A percentile compares a stretch with the other conserved stretches of the same genome.
These are phyloP conservation scores for Marasmius tenuissimus DNA, from an alignment of 1,284 basidiomycete genomes.

Conservation along the genomic window DNA sequence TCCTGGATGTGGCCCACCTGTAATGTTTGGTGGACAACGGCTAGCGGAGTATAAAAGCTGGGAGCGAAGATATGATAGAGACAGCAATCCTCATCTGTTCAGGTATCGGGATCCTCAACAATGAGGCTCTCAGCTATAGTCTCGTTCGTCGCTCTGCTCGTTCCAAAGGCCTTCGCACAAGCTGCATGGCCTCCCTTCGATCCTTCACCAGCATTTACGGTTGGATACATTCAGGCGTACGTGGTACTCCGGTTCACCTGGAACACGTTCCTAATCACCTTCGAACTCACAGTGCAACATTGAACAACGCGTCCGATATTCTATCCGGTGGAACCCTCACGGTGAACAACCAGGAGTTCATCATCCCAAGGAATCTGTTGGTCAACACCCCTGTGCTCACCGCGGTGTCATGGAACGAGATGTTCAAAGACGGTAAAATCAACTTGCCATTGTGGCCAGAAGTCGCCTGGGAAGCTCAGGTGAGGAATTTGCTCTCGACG, in stretches of 20 bases:
- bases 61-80: too few species aligned
- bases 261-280: neutral
- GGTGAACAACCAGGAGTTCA: slow-evolving; percentile 11
- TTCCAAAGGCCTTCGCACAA: neutral
- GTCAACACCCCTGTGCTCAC: slow-evolving; percentile 19
- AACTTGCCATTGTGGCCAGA: slow-evolving; percentile 19
- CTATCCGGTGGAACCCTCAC: slow-evolving; percentile 18
- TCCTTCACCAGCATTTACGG: slow-evolving; percentile 14
- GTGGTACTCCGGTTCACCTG: neutral
- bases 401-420: slow-evolving; percentile 18
- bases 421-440: slow-evolving; percentile 15
- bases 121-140: neutral
- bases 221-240: slow-evolving; percentile 14
- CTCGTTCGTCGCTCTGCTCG: neutral
- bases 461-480: slow-evolving; percentile 17
- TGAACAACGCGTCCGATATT: slow-evolving; percentile 18
- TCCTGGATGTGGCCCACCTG: too few species aligned
- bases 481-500: neutral
- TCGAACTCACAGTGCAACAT: slow-evolving; percentile 10
- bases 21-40: too few species aligned
- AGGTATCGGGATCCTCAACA: neutral
- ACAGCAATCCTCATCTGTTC: too few species aligned
- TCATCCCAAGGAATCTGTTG: slow-evolving; percentile 17
- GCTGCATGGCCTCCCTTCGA: slow-evolving; percentile 11
- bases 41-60: too few species aligned